Conservation (phyloP, 1,139 yeast species). For the Torulaspora globosa region DNA sequence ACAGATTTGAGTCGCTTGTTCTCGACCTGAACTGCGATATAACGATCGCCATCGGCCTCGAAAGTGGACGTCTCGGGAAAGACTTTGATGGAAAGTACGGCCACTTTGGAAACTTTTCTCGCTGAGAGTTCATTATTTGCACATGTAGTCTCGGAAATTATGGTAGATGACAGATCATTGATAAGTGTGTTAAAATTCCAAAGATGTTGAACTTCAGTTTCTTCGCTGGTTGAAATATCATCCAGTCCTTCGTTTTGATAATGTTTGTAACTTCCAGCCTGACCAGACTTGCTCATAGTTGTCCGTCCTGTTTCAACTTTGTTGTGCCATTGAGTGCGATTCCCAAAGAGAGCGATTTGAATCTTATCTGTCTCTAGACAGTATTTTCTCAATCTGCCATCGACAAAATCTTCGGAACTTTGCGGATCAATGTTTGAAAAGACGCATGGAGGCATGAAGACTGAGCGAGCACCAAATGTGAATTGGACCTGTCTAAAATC, state of each 20-base stretch:
- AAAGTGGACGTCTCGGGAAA: slow-evolving; percentile 31
- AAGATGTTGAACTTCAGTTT: slow-evolving; percentile 26
- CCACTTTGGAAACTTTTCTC: slow-evolving; percentile 36
- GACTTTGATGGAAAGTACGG: slow-evolving; percentile 26
- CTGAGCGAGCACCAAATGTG: slow-evolving; percentile 56
- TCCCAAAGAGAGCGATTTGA: slow-evolving; percentile 26
- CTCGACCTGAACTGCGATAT: slow-evolving; percentile 36
- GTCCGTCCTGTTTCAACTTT: slow-evolving; percentile 22
- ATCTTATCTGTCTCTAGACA: slow-evolving; percentile 29
- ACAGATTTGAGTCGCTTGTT: slow-evolving; percentile 38
- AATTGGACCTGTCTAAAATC: slow-evolving; percentile 38
- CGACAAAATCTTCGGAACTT: slow-evolving; percentile 42
- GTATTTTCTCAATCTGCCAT: slow-evolving; percentile 43
- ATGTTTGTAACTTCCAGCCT: slow-evolving; percentile 14
- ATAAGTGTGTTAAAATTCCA: slow-evolving; percentile 30
- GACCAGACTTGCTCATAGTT: slow-evolving; percentile 24
- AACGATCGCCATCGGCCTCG: slow-evolving; percentile 25
- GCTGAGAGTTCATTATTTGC: slow-evolving; percentile 29
- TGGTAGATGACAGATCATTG: slow-evolving; percentile 28
- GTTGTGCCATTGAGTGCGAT: slow-evolving; percentile 29
- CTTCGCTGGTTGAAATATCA: slow-evolving; percentile 31
- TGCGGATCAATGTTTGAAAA: slow-evolving; percentile 38
- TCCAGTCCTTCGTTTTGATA: slow-evolving; percentile 37
- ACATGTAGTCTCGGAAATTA: slow-evolving; percentile 37
- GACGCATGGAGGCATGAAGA: slow-evolving; percentile 48